Conservation (phyloP, 805 yeast genomes). For the Saccharomycopsis capsularis region DNA sequence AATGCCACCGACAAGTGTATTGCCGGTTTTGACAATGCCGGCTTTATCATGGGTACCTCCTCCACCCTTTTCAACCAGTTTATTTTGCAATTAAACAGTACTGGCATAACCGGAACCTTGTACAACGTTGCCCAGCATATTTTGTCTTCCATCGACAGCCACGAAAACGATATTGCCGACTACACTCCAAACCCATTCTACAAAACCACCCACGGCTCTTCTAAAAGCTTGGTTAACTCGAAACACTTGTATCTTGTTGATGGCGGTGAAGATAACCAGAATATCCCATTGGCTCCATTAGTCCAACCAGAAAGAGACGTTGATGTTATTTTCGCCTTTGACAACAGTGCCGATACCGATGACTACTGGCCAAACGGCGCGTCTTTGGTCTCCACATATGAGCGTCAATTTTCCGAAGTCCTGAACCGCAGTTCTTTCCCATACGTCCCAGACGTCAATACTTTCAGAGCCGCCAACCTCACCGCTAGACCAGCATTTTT, state of each 20-base stretch:
- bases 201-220: conserved; percentile 34
- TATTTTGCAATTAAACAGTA: conserved; percentile 48
- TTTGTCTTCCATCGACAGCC: conserved; percentile 40
- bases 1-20: conserved; percentile 41
- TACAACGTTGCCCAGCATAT: conserved; percentile 39
- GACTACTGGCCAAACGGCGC: conserved; percentile 20
- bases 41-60: conserved; percentile 78
- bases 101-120: conserved; percentile 42
- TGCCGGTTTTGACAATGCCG: conserved; percentile 72
- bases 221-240: conserved; percentile 33
- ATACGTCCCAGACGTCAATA: conserved; percentile 62
- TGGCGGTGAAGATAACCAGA: conserved; percentile 66
- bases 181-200: conserved; percentile 69
- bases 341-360: conserved; percentile 60
- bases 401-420: conserved; percentile 26
- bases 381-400: conserved; percentile 14
- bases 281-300: conserved; percentile 58
- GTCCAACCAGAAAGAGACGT: conserved; percentile 51
- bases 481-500: conserved; percentile 71
- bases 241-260: conserved; percentile 51
- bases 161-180: conserved; percentile 61
- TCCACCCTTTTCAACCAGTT: conserved; percentile 72
- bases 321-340: conserved; percentile 60
- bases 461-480: conserved; percentile 54
- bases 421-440: conserved; percentile 66